Conservation (phyloP, 192 early-diverging fungal genomes). For the Coemansia sp. region DNA sequence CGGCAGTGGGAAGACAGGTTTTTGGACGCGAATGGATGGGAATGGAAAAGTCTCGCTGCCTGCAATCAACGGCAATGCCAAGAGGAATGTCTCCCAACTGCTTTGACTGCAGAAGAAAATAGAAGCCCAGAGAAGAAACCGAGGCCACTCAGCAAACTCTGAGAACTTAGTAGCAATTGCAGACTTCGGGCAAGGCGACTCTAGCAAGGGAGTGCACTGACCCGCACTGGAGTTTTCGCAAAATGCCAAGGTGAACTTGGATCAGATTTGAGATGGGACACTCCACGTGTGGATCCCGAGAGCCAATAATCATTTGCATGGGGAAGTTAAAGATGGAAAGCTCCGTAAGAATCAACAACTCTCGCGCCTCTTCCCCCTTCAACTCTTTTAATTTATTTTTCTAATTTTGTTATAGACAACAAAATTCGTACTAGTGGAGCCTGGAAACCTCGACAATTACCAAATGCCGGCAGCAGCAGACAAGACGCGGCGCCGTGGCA, state of each 20-base stretch:
- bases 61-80: not conserved
- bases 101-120: not conserved
- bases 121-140: not conserved
- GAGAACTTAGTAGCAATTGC: not conserved
- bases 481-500: constrained; percentile 31
- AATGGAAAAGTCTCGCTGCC: not conserved
- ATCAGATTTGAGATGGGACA: not conserved
- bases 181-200: not conserved
- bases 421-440: not conserved
- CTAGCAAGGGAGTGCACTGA: no score
- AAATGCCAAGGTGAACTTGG: not conserved
- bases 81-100: not conserved
- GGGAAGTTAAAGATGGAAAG: not conserved
- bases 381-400: not conserved
- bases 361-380: not conserved
- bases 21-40: no score
- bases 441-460: not conserved
- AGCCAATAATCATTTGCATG: not conserved
- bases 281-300: not conserved
- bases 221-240: not conserved
- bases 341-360: not conserved
- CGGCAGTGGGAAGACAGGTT: no score
- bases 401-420: not conserved
- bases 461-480: constrained; percentile 22
- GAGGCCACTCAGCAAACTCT: not conserved